Conservation (phyloP, 345 rosid genomes). For the Pistacia atlantica region DNA sequence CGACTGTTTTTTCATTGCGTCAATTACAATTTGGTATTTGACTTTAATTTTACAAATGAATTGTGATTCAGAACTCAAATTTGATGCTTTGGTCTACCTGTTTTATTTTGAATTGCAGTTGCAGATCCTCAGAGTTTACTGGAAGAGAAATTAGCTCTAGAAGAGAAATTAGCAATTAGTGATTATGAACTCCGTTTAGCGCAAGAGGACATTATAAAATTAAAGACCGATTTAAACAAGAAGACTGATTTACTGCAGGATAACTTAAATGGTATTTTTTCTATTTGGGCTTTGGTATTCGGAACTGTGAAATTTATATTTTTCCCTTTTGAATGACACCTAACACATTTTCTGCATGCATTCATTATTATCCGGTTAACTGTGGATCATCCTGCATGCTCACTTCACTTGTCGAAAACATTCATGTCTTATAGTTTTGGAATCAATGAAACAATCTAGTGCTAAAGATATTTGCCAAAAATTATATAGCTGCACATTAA, state of each 20-base stretch:
- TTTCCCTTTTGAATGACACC: background rate
- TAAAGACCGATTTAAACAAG: slow-evolving; percentile 73
- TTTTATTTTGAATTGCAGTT: slow-evolving; percentile 51
- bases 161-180: slow-evolving; percentile 78
- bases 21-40: slow-evolving; percentile 2
- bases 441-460: slow-evolving; percentile 11
- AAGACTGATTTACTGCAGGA: slow-evolving; percentile 47
- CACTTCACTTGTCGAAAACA: slow-evolving; percentile 8
- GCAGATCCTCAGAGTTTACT: slow-evolving; percentile 92
- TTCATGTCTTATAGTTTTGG: slow-evolving; percentile 12
- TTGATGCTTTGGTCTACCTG: slow-evolving; percentile 16
- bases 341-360: background rate
- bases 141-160: slow-evolving; percentile 80
- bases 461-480: slow-evolving; percentile 8
- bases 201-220: slow-evolving; percentile 79
- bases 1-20: background rate
- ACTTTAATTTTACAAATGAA: slow-evolving; percentile 15
- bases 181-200: slow-evolving; percentile 92
- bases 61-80: slow-evolving; percentile 14
- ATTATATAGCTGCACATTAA: background rate
- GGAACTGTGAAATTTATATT: background rate
- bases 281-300: slow-evolving; percentile 4
- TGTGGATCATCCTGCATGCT: background rate
- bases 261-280: slow-evolving; percentile 50
- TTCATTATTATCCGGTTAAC: background rate